Evolutionary conservation across 2,329 filamentous ascomycete species (phyloP).

Genomic region (Verticillium dahliae): DNA sequence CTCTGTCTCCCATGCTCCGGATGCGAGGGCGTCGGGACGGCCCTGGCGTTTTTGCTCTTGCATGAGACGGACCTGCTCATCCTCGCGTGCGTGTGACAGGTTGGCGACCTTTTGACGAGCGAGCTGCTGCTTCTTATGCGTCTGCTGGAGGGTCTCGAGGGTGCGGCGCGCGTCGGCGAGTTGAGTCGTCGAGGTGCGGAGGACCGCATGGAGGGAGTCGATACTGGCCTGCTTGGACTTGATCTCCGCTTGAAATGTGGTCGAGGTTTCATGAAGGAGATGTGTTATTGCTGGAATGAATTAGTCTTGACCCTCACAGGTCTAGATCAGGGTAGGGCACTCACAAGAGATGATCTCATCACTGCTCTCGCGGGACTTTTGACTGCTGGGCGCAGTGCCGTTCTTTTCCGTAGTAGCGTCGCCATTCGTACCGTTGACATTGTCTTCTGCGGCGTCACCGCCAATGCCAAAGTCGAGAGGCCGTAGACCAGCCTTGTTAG

Average conservation of each 20-base stretch:
- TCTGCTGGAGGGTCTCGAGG: slow-evolving; percentile 63
- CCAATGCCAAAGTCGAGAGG: slow-evolving; percentile 95
- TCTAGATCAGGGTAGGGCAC: slow-evolving; percentile 24
- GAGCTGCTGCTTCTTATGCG: slow-evolving; percentile 58
- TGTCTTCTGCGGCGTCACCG: slow-evolving; percentile 47
- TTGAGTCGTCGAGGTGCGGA: slow-evolving; percentile 73
- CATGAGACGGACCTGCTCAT: slow-evolving; percentile 51
- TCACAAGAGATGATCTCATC: slow-evolving; percentile 74
- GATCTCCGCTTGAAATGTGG: slow-evolving; percentile 73
- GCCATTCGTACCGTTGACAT: slow-evolving; percentile 27
- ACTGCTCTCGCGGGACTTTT: slow-evolving; percentile 63
- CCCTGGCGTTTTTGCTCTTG: slow-evolving; percentile 30
- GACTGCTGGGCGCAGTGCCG: slow-evolving; percentile 36
- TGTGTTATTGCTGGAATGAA: slow-evolving; percentile 63
- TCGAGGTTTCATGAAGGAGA: slow-evolving; percentile 71
- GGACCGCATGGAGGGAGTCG: slow-evolving; percentile 71
- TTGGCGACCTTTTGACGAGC: slow-evolving; percentile 70
- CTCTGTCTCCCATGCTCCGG: slow-evolving; percentile 49
- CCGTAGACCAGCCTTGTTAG: slow-evolving; percentile 81
- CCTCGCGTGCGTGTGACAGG: slow-evolving; percentile 64
- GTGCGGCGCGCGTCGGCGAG: slow-evolving; percentile 71
- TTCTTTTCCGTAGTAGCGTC: slow-evolving; percentile 36
- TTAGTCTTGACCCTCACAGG: background rate
- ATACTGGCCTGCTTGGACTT: slow-evolving; percentile 78
- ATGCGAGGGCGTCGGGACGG: slow-evolving; percentile 36